Evolutionary conservation across 1,139 yeast genomes (phyloP).

Genomic region (Hemisphaericaspora subhashii): DNA sequence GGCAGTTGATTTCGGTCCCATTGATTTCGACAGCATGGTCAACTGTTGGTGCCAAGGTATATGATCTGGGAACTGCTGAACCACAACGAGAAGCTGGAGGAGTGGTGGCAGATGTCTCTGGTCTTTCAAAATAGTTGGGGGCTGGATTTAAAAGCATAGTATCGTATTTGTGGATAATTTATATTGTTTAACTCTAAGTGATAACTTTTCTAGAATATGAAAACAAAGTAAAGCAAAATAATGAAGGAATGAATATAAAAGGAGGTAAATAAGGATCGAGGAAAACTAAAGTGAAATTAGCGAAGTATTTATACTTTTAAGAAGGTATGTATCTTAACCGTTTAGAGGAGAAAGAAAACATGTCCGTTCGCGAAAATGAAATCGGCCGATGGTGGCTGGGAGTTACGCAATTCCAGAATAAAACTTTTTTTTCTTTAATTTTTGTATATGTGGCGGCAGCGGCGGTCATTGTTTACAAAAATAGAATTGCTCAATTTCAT

Average conservation of each 20-base stretch:
- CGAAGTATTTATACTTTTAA: neutral
- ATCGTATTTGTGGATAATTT: neutral
- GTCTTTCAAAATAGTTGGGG: constrained; percentile 7
- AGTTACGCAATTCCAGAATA: no score
- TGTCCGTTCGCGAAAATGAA: no score
- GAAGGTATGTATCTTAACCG: no score
- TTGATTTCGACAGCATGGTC: constrained; percentile 14
- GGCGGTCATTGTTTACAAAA: neutral
- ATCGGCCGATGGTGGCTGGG: no score
- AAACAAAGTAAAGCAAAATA: neutral
- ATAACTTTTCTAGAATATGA: no score
- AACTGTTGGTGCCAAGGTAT: constrained; percentile 7
- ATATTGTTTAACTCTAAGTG: neutral
- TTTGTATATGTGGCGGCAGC: neutral
- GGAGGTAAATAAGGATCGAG: no score
- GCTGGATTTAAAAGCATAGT: constrained; percentile 14
- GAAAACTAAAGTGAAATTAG: neutral
- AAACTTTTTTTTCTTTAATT: no score
- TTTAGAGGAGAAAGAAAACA: no score
- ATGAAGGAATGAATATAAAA: no score
- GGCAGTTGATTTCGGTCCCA: constrained; percentile 12
- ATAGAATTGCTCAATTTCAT: neutral
- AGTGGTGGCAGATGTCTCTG: constrained; percentile 4
- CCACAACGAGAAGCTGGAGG: neutral
- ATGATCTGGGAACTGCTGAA: constrained; percentile 2